Percentiles rank a stretch among this genome's conserved stretches.
Evolutionary conservation across 106 monocot species (phyloP).

Genomic region (Cymbidium sinense): DNA sequence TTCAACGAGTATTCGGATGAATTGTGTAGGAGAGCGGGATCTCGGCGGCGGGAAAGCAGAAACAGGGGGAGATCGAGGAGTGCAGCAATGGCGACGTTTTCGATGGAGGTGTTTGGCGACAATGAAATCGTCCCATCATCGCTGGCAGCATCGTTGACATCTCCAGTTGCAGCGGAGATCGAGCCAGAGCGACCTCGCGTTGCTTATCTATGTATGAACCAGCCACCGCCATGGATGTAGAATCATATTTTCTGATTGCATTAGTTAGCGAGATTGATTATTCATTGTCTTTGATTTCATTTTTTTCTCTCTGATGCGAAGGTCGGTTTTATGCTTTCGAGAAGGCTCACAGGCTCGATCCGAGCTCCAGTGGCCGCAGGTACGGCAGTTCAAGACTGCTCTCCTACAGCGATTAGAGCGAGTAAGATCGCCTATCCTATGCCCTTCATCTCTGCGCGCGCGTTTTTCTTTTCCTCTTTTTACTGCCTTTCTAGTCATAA

Average conservation of each 20-base stretch:
- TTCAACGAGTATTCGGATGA: no score
- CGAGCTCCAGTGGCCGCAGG: slow-evolving; percentile 69
- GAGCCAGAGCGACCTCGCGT: slow-evolving; percentile 78
- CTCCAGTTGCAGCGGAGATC: slow-evolving; percentile 80
- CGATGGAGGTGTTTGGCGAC: slow-evolving; percentile 96
- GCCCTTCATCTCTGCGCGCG: no score
- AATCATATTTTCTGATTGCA: background rate
- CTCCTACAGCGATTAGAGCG: no score
- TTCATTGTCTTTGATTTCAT: background rate
- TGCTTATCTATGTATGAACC: no score
- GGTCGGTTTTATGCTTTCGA: slow-evolving; percentile 91
- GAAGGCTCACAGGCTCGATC: slow-evolving; percentile 73
- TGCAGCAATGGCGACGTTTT: slow-evolving; percentile 66
- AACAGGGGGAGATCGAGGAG: slow-evolving; percentile 69
- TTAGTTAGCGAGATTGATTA: no score
- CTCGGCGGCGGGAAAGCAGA: slow-evolving; percentile 9
- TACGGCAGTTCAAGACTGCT: slow-evolving; percentile 69
- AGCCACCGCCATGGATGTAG: slow-evolving; percentile 69
- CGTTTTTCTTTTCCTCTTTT: background rate
- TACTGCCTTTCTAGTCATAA: background rate
- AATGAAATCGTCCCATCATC: slow-evolving; percentile 88
- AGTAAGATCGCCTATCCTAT: no score
- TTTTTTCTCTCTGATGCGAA: background rate
- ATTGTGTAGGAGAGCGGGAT: slow-evolving; percentile 18
- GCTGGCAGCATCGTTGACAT: slow-evolving; percentile 63